These are phyloP conservation scores for Cucurbita pepo DNA, from an alignment of 306 rosid species.

Conservation along the genomic window DNA sequence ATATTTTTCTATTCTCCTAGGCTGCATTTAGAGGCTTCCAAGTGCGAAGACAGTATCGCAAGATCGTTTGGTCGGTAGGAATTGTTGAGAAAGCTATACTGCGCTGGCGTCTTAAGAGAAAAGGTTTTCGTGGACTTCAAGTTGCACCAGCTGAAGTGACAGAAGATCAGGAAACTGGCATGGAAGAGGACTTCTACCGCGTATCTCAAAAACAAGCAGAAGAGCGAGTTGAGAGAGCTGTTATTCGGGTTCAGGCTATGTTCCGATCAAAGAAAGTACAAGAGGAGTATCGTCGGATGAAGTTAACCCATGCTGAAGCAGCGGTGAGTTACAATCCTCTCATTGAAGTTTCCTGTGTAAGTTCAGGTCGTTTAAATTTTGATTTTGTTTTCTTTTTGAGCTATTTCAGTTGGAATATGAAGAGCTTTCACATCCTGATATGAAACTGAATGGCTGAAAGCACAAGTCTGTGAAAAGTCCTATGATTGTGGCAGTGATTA, in stretches of 20 bases:
- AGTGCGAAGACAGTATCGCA: slow-evolving; percentile 57
- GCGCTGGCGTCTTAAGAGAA: slow-evolving; percentile 87
- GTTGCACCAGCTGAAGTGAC: slow-evolving; percentile 20
- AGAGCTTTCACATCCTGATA: slow-evolving; percentile 37
- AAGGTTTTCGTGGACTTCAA: slow-evolving; percentile 76
- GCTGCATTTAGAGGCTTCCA: slow-evolving; percentile 75
- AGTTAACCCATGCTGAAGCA: slow-evolving; percentile 52
- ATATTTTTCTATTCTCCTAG: slow-evolving; percentile 28
- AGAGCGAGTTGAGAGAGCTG: slow-evolving; percentile 67
- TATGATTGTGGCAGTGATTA: not conserved
- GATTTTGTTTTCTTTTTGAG: slow-evolving; percentile 6
- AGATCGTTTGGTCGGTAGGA: slow-evolving; percentile 82
- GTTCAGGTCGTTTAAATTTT: not conserved
- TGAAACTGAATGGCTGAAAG: slow-evolving; percentile 22
- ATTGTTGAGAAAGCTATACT: slow-evolving; percentile 81
- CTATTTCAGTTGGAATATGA: slow-evolving; percentile 61
- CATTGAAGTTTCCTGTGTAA: not conserved
- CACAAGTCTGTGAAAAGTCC: not conserved
- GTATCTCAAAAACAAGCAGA: slow-evolving; percentile 69
- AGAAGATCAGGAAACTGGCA: slow-evolving; percentile 33
- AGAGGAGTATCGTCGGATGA: slow-evolving; percentile 80
- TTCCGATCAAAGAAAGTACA: slow-evolving; percentile 90
- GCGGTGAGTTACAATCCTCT: slow-evolving; percentile 24
- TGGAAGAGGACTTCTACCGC: slow-evolving; percentile 66
- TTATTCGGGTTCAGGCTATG: slow-evolving; percentile 71